phyloP scores from a whole-genome alignment of 768 basidiomycete genomes.

The Trichaptum fuscoviolaceum region DNA sequence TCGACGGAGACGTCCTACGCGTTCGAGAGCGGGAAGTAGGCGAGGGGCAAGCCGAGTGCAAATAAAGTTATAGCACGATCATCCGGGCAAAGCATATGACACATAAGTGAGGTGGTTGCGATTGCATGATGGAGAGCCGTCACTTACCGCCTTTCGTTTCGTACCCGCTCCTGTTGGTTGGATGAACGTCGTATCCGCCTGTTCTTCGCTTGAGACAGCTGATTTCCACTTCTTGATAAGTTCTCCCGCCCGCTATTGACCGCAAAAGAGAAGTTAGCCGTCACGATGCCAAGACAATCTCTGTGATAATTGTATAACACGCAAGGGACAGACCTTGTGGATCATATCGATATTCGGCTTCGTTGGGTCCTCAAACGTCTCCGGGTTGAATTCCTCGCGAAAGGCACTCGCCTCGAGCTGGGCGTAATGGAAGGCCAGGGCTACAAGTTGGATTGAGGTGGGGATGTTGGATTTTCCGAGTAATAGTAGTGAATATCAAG shows the following conservation, averaged over 20 bases:
- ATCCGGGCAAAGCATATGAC: neutral
- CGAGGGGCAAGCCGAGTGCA: neutral
- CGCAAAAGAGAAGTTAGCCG: neutral
- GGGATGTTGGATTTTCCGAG: constrained; percentile 4
- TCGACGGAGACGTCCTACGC: constrained; percentile 56
- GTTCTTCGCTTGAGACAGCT: constrained; percentile 54
- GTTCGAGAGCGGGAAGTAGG: constrained; percentile 4
- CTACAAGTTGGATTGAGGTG: constrained; percentile 30
- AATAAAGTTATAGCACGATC: neutral
- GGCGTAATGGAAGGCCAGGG: constrained; percentile 82
- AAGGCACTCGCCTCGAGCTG: constrained; percentile 92
- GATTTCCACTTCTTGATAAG: constrained; percentile 70
- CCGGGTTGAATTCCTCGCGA: constrained; percentile 78
- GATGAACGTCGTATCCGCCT: constrained; percentile 47
- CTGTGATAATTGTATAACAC: neutral
- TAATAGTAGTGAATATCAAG: constrained; percentile 5
- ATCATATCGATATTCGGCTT: constrained; percentile 72
- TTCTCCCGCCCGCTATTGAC: constrained; percentile 55
- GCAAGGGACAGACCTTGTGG: constrained; percentile 52
- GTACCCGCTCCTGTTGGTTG: constrained; percentile 35
- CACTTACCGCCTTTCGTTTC: constrained; percentile 70
- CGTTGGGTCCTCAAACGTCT: constrained; percentile 78
- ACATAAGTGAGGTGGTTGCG: neutral
- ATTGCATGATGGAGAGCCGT: neutral
- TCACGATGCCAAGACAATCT: too few species aligned